A percentile compares a stretch with the other conserved stretches of the same genome.
Conservation (phyloP, 129 eudicot species). For the Calendula officinalis region DNA sequence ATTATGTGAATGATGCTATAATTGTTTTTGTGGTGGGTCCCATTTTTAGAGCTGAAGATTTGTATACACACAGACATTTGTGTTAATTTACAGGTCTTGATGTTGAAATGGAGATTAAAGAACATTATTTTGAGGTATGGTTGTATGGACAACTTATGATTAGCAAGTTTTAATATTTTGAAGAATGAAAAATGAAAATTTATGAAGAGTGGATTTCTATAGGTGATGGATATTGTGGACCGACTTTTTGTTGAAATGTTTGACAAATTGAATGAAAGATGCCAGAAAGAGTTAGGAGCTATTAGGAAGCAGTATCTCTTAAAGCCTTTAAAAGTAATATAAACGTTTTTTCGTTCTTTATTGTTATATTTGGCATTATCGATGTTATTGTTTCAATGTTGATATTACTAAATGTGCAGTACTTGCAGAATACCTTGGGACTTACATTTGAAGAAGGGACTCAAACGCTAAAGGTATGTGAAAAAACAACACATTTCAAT, state of each 20-base stretch:
- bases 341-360: not conserved
- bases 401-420: constrained; percentile 50
- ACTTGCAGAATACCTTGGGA: constrained; percentile 58
- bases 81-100: constrained; percentile 95
- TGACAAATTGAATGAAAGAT: too few relatives aligned
- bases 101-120: too few relatives aligned
- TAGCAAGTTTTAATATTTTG: too few relatives aligned
- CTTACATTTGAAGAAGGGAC: constrained; percentile 95
- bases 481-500: not conserved
- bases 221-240: too few relatives aligned
- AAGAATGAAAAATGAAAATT: too few relatives aligned
- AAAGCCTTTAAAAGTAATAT: constrained; percentile 63
- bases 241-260: too few relatives aligned
- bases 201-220: too few relatives aligned
- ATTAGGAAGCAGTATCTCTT: constrained; percentile 81
- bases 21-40: constrained; percentile 85
- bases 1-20: too few relatives aligned
- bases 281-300: constrained; percentile 67
- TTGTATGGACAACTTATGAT: too few relatives aligned
- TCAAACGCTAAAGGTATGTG: too few relatives aligned
- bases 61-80: constrained; percentile 84
- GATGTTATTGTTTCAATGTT: too few relatives aligned
- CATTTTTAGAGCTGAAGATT: constrained; percentile 93
- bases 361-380: not conserved
- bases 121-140: too few relatives aligned